Percentiles rank a stretch among this genome's conserved stretches.
These are phyloP conservation scores for Comarum palustre DNA, from an alignment of 306 rosid species.

Conservation along the genomic window DNA sequence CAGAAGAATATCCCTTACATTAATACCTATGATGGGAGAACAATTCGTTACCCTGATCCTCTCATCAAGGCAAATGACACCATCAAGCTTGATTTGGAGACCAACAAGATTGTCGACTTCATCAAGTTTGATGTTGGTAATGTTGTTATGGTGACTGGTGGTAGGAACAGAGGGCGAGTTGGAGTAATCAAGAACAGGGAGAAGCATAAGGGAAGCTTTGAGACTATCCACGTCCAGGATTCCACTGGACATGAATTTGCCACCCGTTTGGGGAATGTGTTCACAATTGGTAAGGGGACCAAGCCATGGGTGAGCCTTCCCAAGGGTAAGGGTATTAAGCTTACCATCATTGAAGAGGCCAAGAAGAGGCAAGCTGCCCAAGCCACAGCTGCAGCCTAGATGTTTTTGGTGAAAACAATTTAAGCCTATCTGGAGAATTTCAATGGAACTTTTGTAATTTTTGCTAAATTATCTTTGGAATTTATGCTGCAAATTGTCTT, in stretches of 20 bases:
- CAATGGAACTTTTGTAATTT: not conserved
- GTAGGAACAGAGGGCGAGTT: conserved; percentile 77
- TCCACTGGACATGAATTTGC: conserved; percentile 78
- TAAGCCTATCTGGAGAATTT: conserved; percentile 1
- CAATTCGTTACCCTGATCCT: conserved; percentile 86
- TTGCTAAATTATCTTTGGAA: not conserved
- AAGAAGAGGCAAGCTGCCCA: conserved; percentile 67
- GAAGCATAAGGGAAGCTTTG: conserved; percentile 75
- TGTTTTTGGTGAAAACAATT: conserved; percentile 2
- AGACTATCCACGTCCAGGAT: conserved; percentile 75
- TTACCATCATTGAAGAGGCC: conserved; percentile 73
- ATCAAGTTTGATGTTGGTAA: conserved; percentile 78
- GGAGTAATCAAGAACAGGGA: conserved; percentile 85
- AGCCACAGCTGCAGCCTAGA: conserved; percentile 49
- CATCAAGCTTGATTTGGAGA: conserved; percentile 62
- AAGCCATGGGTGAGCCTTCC: conserved; percentile 82
- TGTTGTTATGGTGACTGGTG: conserved; percentile 79
- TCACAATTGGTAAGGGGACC: conserved; percentile 62
- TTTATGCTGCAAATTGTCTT: conserved; percentile 1
- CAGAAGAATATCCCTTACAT: conserved; percentile 76
- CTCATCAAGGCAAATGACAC: conserved; percentile 73
- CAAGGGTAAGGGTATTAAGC: conserved; percentile 86
- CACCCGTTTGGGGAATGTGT: conserved; percentile 65
- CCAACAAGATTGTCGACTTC: conserved; percentile 66
- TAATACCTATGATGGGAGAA: conserved; percentile 76